A percentile compares a stretch with the other conserved stretches of the same genome.
phyloP scores from a whole-genome alignment of 2,329 filamentous ascomycete species.

The Peltaster fructicola region DNA sequence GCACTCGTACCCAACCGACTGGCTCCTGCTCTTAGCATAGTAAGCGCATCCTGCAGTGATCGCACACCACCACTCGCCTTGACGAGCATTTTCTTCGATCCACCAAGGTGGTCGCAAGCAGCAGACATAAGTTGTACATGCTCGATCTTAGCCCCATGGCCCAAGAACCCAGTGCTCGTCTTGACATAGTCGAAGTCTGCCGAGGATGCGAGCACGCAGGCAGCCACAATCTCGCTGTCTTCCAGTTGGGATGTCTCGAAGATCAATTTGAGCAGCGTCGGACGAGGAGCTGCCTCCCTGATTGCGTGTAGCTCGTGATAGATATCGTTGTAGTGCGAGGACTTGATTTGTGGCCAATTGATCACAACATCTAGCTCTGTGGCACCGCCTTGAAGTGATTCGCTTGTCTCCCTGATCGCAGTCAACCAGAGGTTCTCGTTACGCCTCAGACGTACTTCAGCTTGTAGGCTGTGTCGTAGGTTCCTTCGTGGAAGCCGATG shows the following conservation, averaged over 20 bases:
- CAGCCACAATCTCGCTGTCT: slow-evolving; percentile 34
- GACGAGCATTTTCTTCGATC: slow-evolving; percentile 26
- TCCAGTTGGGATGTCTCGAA: slow-evolving; percentile 39
- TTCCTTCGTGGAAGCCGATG: slow-evolving; percentile 43
- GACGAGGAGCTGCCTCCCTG: slow-evolving; percentile 27
- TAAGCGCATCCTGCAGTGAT: slow-evolving; percentile 30
- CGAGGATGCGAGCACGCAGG: slow-evolving; percentile 31
- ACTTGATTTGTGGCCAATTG: slow-evolving; percentile 31
- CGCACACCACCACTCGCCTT: slow-evolving; percentile 42
- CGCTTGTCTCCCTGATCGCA: slow-evolving; percentile 26
- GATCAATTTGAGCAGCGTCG: slow-evolving; percentile 36
- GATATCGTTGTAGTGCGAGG: slow-evolving; percentile 27
- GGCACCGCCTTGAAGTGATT: slow-evolving; percentile 33
- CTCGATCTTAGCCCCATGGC: slow-evolving; percentile 33
- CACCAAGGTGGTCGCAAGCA: slow-evolving; percentile 25
- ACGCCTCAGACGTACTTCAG: slow-evolving; percentile 15
- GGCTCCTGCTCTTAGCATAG: slow-evolving; percentile 40
- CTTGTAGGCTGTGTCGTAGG: slow-evolving; percentile 33
- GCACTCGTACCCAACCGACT: slow-evolving; percentile 37
- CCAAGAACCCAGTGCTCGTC: slow-evolving; percentile 42
- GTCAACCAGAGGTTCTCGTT: slow-evolving; percentile 1
- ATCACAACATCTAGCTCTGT: slow-evolving; percentile 42
- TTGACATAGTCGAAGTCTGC: slow-evolving; percentile 42
- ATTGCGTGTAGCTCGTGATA: slow-evolving; percentile 37
- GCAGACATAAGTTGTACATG: slow-evolving; percentile 38